These are phyloP conservation scores for Chalciporus chontae DNA, from an alignment of 768 basidiomycete species.

Conservation along the genomic window DNA sequence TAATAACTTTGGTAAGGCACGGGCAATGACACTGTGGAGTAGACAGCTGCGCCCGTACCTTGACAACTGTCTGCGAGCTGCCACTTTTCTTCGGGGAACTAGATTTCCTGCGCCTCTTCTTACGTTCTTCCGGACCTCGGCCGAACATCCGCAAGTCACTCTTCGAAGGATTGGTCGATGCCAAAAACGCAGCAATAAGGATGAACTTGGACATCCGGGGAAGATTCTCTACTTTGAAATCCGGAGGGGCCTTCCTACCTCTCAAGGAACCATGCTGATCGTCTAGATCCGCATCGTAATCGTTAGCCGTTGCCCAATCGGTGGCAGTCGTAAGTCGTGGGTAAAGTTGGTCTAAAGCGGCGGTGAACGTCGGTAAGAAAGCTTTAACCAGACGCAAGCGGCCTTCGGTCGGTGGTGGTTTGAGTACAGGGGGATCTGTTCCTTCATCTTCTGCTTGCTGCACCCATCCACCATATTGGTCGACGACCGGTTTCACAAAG, in stretches of 20 bases:
- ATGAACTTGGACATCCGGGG: slow-evolving; percentile 74
- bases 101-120: slow-evolving; percentile 45
- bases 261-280: slow-evolving; percentile 1
- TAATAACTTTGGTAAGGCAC: background rate
- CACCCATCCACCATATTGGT: slow-evolving; percentile 35
- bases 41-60: slow-evolving; percentile 30
- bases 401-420: slow-evolving; percentile 49
- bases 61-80: slow-evolving; percentile 42
- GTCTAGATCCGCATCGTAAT: slow-evolving; percentile 31
- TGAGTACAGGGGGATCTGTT: slow-evolving; percentile 26
- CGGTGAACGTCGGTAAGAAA: slow-evolving; percentile 60
- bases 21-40: background rate
- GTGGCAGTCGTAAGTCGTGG: slow-evolving; percentile 64
- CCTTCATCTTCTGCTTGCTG: slow-evolving; percentile 21
- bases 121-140: slow-evolving; percentile 63
- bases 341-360: slow-evolving; percentile 63
- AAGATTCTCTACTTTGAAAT: slow-evolving; percentile 35
- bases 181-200: slow-evolving; percentile 72
- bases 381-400: slow-evolving; percentile 63
- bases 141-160: slow-evolving; percentile 84
- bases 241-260: slow-evolving; percentile 5
- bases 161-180: slow-evolving; percentile 80
- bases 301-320: slow-evolving; percentile 57
- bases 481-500: slow-evolving; percentile 66
- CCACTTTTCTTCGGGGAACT: slow-evolving; percentile 34